Evolutionary conservation across 164 flowering plant genomes (phyloP), one percentile per base, ranked within the genome.

Genomic region (Protea cynaroides): DNA sequence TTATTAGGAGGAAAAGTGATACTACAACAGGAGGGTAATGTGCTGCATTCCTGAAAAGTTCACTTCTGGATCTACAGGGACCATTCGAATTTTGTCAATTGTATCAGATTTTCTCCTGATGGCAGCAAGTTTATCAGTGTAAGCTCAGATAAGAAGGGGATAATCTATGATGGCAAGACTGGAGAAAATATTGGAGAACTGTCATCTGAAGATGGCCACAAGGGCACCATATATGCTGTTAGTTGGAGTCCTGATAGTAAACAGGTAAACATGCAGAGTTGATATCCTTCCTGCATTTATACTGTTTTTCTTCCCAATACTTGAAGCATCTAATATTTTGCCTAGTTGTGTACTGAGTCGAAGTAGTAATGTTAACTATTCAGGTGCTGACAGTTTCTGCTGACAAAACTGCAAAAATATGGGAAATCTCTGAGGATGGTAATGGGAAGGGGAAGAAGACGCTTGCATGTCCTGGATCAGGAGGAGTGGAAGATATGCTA

Each of bases 341-440:
- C 46, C 51, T 23, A 22, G 14, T 34, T 51, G 19, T 65, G 25
- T 49, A 52, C 46, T 73, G 44, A 57, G 52, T 25, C 14, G 15
- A 34, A 34, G 58, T 54, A 29, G 63, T 59, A 24, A 64, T 72
- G 59, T 29, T 54, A 40, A 58, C 44, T 14, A 23, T 25, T 59
- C 67, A 91, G 99, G 97, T 92, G 59, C 68, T 90, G 71, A 95
- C 99, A 14, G 99, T 84, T 5, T 95, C 99, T 65, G 99, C 99
- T 67, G 99, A 95, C 75, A 95, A 95, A 77, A 63, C 92, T 58
- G 99, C 97, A 58, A 95, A 95, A 79, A 65, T 92, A 58, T 91
- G 97, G 99, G 94, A 88, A 53, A 83, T 94, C 19, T 66, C 82
- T 59, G 93, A 81, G 52, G 88, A 89, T 72, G 84, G 87, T 58